Conservation (phyloP, 257 asterid genomes). For the Galeopsis tetrahit region DNA sequence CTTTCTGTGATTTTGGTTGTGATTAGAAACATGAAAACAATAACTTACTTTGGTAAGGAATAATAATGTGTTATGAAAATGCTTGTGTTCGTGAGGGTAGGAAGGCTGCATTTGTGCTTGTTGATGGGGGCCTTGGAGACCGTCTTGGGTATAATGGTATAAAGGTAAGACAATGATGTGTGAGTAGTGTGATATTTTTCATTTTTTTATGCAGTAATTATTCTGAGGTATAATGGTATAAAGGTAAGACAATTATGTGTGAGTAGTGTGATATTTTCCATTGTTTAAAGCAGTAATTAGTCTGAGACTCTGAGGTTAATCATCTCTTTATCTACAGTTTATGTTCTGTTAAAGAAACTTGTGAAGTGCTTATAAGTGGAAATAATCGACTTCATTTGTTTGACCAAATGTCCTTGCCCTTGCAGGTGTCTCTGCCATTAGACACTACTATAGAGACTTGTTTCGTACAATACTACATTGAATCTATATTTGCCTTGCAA, state of each 20-base stretch:
- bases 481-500: conserved; percentile 92
- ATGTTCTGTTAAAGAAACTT: conserved; percentile 24
- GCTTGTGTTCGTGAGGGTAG: conserved; percentile 83
- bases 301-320: conserved; percentile 32
- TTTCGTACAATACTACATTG: conserved; percentile 87
- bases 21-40: too few species aligned
- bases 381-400: conserved; percentile 29
- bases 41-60: too few species aligned
- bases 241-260: conserved; percentile 56
- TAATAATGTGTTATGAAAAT: conserved; percentile 50
- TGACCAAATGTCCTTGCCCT: conserved; percentile 36
- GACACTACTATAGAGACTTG: conserved; percentile 87
- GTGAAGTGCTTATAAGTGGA: conserved; percentile 24
- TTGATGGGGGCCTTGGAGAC: conserved; percentile 99
- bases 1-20: too few species aligned
- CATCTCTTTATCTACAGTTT: conserved; percentile 12
- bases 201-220: conserved; percentile 9
- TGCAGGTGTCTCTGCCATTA: conserved; percentile 87
- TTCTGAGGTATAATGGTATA: conserved; percentile 76
- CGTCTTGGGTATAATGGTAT: conserved; percentile 99
- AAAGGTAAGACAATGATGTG: conserved; percentile 57
- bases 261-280: not conserved
- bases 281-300: conserved; percentile 6
- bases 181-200: not conserved
- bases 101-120: conserved; percentile 96